Evolutionary conservation across 1,139 yeast species (phyloP), one percentile per base, ranked within the genome.

Genomic region (Saccharomyces hybrid): DNA sequence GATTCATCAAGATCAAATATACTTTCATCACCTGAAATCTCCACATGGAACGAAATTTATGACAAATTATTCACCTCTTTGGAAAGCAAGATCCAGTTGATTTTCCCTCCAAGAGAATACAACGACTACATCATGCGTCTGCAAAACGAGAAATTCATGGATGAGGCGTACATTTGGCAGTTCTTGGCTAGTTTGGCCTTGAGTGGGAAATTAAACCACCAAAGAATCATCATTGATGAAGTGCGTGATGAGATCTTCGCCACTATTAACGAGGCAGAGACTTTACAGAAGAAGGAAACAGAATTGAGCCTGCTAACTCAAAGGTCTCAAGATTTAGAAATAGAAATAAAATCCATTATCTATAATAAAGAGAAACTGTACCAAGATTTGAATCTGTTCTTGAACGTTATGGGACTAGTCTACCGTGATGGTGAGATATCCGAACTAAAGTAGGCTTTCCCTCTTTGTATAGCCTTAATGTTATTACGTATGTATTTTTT

Each of bases 391-490:
- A 93, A 93, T 70, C 76, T 93, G 80, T 91, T 90, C 75, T 80
- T 93, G 73, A 95, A 91, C 63, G 98, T 93, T 52, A 90, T 93
- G 95, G 99, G 99, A 3, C 80, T 93, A 61, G 90, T 88, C 59
- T 96, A 97, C 13, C 89, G 90, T 63, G 77, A 73, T 58, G 75
- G 74, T 50, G 78, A 75, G 58, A 74, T 75, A 53, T 69, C 72
- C 23, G 78, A 74, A 60, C 61, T 74, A 55, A 73, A 73, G 59
- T 70, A 53, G 56, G 16, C n/a, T n/a, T 13, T 32, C 16, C 31
- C n/a, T 16, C 23, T 23, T 32, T 38, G 16, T 46, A 31, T 46
- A 50, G 25, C 31, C 26, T 31, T 44, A 50, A 38, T 38, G 44
- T 38, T 5, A 5, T 38, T 38, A 38, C 44, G 44, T 14, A 38